Conservation (phyloP, 2,329 filamentous ascomycete species). For the Pyricularia sp. region DNA sequence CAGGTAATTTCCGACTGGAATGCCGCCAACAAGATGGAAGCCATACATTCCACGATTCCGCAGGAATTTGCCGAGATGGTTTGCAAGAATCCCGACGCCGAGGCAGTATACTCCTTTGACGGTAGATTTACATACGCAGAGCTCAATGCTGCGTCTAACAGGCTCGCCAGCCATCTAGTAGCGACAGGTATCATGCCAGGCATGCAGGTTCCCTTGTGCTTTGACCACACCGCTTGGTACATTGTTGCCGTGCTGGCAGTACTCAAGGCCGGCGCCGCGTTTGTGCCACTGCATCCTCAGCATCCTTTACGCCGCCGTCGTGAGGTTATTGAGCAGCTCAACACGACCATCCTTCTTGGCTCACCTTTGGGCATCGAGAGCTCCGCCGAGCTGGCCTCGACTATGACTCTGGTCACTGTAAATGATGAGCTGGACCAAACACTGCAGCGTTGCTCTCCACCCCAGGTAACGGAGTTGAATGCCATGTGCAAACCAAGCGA, state of each 20-base stretch:
- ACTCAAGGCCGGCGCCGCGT: slow-evolving; percentile 14
- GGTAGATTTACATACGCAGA: slow-evolving; percentile 12
- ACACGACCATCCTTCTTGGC: slow-evolving; percentile 14
- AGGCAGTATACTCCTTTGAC: slow-evolving; percentile 14
- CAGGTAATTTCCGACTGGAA: background rate
- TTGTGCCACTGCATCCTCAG: slow-evolving; percentile 12
- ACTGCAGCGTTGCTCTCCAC: background rate
- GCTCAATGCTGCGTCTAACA: slow-evolving; percentile 7
- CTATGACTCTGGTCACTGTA: slow-evolving; percentile 26
- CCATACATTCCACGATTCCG: background rate
- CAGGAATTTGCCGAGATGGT: slow-evolving; percentile 11
- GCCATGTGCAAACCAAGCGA: slow-evolving; percentile 24
- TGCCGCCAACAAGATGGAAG: background rate
- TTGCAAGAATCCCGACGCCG: background rate
- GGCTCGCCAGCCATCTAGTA: slow-evolving; percentile 3
- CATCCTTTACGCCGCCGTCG: slow-evolving; percentile 9
- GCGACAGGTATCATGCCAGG: slow-evolving; percentile 10
- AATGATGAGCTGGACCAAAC: background rate
- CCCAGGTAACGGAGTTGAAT: slow-evolving; percentile 8
- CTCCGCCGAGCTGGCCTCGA: slow-evolving; percentile 28
- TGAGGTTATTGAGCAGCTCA: slow-evolving; percentile 27
- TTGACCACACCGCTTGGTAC: slow-evolving; percentile 6
- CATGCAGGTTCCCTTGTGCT: background rate
- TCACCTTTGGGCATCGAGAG: slow-evolving; percentile 31
- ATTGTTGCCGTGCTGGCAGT: slow-evolving; percentile 13